A percentile compares a stretch with the other conserved stretches of the same genome.
These are phyloP conservation scores for Hypoxylon sp. DNA, from an alignment of 2,329 filamentous ascomycete species.

Conservation along the genomic window DNA sequence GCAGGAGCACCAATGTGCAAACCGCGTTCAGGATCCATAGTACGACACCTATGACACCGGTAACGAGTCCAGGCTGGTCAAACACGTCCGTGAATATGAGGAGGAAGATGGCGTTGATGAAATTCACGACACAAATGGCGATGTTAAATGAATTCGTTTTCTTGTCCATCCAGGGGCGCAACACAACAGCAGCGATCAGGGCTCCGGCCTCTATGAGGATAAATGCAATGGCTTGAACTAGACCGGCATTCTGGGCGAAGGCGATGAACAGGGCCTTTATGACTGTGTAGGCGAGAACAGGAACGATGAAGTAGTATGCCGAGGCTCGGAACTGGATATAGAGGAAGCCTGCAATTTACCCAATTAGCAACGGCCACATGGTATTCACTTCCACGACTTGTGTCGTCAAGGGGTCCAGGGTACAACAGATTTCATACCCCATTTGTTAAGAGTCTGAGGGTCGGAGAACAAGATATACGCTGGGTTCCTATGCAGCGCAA, in stretches of 20 bases:
- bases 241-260: conserved; percentile 76
- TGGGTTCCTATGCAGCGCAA: conserved; percentile 93
- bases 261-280: conserved; percentile 91
- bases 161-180: conserved; percentile 99
- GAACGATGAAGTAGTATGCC: conserved; percentile 94
- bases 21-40: conserved; percentile 90
- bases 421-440: conserved; percentile 59
- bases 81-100: conserved; percentile 91
- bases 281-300: conserved; percentile 80
- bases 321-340: conserved; percentile 97
- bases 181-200: conserved; percentile 80
- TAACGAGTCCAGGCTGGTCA: conserved; percentile 83
- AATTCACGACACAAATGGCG: conserved; percentile 88
- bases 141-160: conserved; percentile 98
- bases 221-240: conserved; percentile 83
- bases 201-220: conserved; percentile 84
- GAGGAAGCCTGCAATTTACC: conserved; percentile 73
- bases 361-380: conserved; percentile 18
- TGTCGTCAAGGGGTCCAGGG: not conserved
- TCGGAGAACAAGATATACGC: conserved; percentile 98
- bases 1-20: conserved; percentile 83
- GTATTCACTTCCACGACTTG: not conserved
- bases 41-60: conserved; percentile 87
- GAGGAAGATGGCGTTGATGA: conserved; percentile 89
- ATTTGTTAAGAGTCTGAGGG: conserved; percentile 93